Evolutionary conservation across 768 basidiomycete genomes (phyloP).

Genomic region (Mycena crocata): DNA sequence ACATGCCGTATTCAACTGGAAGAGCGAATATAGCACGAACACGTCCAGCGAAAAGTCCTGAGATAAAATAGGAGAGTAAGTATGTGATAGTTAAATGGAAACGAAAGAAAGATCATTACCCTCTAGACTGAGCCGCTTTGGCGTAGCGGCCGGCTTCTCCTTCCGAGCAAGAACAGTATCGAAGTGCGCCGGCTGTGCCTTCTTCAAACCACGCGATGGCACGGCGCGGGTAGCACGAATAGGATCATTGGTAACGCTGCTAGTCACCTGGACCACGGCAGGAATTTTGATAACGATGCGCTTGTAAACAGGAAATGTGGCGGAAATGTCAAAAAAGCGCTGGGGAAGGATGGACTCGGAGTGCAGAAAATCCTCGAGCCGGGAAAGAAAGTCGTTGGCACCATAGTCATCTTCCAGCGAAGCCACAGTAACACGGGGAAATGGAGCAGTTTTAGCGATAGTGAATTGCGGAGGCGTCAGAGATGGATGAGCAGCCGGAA

Average conservation of each 20-base stretch:
- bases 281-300: slow-evolving; percentile 5
- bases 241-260: neutral
- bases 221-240: neutral
- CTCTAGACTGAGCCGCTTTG: neutral
- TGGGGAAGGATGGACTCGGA: slow-evolving; percentile 8
- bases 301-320: slow-evolving; percentile 12
- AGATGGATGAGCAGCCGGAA: neutral
- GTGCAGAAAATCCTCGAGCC: slow-evolving; percentile 24
- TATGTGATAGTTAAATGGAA: no score
- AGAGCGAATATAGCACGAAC: slow-evolving; percentile 12
- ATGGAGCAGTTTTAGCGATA: slow-evolving; percentile 25
- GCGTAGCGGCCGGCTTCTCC: neutral
- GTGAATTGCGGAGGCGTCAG: neutral
- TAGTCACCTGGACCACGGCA: neutral
- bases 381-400: slow-evolving; percentile 26
- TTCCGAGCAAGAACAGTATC: slow-evolving; percentile 14
- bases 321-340: neutral
- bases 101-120: neutral
- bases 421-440: slow-evolving; percentile 16
- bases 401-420: slow-evolving; percentile 24
- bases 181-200: slow-evolving; percentile 4
- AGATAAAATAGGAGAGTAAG: neutral
- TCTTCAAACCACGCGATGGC: neutral
- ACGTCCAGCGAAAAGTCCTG: neutral
- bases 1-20: slow-evolving; percentile 5